These are phyloP conservation scores for Dioscorea cayenensis DNA, from an alignment of 116 monocot genomes.

Conservation along the genomic window DNA sequence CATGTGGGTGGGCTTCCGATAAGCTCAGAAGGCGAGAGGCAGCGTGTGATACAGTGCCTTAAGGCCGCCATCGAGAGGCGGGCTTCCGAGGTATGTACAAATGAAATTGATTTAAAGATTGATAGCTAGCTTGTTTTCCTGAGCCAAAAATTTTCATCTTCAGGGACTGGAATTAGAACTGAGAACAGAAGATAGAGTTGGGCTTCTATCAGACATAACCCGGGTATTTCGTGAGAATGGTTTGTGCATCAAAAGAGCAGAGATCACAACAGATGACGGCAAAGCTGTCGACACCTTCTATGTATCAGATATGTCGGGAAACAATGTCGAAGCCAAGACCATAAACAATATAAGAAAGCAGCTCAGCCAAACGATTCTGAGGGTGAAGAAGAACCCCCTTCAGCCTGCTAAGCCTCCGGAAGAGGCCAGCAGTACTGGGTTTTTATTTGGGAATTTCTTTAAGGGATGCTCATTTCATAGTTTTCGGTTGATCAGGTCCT, in stretches of 20 bases:
- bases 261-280: constrained; percentile 40
- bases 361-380: constrained; percentile 27
- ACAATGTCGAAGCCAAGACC: constrained; percentile 21
- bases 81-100: constrained; percentile 25
- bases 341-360: constrained; percentile 26
- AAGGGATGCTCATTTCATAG: constrained; percentile 47
- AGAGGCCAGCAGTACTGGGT: constrained; percentile 3
- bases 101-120: no score
- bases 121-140: background rate
- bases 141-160: background rate
- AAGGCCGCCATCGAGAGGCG: constrained; percentile 57
- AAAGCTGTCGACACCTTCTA: constrained; percentile 37
- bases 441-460: constrained; percentile 37
- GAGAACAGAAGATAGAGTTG: constrained; percentile 31
- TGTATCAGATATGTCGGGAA: constrained; percentile 45
- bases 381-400: constrained; percentile 26
- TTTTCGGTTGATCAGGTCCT: constrained; percentile 32
- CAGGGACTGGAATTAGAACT: constrained; percentile 47
- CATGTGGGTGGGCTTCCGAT: constrained; percentile 48
- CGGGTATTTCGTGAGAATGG: constrained; percentile 58
- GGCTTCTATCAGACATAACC: constrained; percentile 52
- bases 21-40: constrained; percentile 50
- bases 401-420: no score
- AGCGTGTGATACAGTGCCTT: constrained; percentile 47
- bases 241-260: constrained; percentile 39